These are phyloP conservation scores for Lodderomyces theae DNA, from an alignment of 1,139 yeast genomes.

Conservation along the genomic window DNA sequence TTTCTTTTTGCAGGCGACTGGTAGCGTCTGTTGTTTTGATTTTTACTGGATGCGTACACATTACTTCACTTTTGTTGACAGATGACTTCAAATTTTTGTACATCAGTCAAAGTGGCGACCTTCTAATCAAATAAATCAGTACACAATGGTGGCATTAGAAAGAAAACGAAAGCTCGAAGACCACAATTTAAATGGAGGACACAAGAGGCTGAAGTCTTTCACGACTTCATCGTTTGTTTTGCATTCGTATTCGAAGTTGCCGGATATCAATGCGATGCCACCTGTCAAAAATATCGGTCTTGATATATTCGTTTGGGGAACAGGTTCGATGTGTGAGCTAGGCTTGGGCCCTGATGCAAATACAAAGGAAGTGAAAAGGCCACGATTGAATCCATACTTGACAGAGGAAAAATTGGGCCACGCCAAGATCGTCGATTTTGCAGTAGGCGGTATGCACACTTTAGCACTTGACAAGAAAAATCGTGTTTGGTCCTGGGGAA, in stretches of 20 bases:
- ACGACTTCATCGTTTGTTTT: constrained; percentile 43
- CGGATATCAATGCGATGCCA: constrained; percentile 45
- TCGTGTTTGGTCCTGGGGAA: constrained; percentile 95
- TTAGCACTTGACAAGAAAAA: constrained; percentile 75
- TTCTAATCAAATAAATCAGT: too few relatives aligned
- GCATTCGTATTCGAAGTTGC: constrained; percentile 49
- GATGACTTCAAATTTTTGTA: background rate
- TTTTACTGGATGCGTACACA: too few relatives aligned
- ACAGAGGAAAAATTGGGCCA: constrained; percentile 54
- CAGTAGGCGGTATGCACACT: constrained; percentile 95
- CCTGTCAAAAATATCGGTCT: constrained; percentile 44
- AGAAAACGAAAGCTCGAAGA: constrained; percentile 32
- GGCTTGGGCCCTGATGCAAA: constrained; percentile 89
- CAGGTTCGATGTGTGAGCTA: constrained; percentile 95
- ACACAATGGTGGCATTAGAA: constrained; percentile 43
- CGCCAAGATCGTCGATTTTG: constrained; percentile 65
- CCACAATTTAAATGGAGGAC: constrained; percentile 16
- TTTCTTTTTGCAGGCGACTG: too few relatives aligned
- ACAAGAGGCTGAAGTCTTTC: constrained; percentile 30
- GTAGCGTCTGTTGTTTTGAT: too few relatives aligned
- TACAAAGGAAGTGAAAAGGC: constrained; percentile 92
- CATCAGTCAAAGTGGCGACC: too few relatives aligned
- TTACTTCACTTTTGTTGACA: too few relatives aligned
- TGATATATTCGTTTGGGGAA: constrained; percentile 90
- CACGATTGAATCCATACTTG: constrained; percentile 80